Conservation (phyloP, 306 rosid species). For the Delonix regia region DNA sequence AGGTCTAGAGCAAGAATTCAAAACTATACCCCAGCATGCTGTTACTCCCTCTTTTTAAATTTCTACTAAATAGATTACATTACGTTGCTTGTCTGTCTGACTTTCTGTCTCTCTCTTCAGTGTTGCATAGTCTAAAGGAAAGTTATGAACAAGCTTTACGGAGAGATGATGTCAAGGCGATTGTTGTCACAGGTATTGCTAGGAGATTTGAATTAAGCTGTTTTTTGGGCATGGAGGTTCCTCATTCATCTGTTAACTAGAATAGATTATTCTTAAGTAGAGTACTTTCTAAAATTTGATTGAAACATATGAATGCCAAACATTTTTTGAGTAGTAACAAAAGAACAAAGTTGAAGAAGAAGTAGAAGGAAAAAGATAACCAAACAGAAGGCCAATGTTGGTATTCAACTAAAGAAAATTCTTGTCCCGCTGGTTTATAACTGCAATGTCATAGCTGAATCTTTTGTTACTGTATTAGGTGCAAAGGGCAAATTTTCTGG, state of each 20-base stretch:
- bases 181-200: constrained; percentile 75
- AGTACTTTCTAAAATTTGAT: background rate
- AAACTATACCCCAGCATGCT: background rate
- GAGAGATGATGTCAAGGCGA: constrained; percentile 90
- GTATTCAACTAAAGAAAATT: constrained; percentile 28
- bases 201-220: constrained; percentile 6
- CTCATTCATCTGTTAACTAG: background rate
- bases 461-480: constrained; percentile 52
- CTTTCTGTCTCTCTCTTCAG: constrained; percentile 42
- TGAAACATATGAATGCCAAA: constrained; percentile 1
- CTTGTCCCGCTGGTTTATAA: constrained; percentile 8
- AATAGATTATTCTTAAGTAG: background rate
- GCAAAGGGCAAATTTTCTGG: constrained; percentile 94
- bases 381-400: constrained; percentile 13
- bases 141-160: constrained; percentile 69
- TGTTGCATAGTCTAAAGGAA: constrained; percentile 67
- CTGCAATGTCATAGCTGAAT: constrained; percentile 25
- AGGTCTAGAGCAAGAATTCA: constrained; percentile 12
- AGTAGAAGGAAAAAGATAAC: constrained; percentile 10
- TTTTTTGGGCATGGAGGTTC: constrained; percentile 9
- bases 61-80: constrained; percentile 13
- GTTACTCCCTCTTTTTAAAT: background rate
- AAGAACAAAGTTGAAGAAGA: constrained; percentile 10
- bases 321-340: background rate
- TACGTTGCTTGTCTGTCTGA: constrained; percentile 26